A percentile compares a stretch with the other conserved stretches of the same genome.
phyloP scores from a whole-genome alignment of 441 rosid species.

The Bruguiera hainesii region DNA sequence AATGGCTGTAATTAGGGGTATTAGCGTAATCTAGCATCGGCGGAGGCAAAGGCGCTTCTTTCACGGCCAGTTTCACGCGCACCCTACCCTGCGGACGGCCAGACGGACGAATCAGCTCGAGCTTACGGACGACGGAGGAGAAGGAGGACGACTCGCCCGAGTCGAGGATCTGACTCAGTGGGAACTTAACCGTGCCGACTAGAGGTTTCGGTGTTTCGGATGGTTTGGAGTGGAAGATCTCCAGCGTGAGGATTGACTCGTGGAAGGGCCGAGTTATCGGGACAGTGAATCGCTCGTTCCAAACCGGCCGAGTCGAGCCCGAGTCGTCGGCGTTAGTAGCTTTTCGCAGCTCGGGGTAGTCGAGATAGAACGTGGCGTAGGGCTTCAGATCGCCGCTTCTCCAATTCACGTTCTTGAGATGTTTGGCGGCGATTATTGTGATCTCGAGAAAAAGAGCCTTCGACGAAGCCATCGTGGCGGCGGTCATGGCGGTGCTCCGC shows the following conservation, averaged over 20 bases:
- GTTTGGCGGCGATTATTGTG: slow-evolving; percentile 51
- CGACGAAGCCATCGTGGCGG: slow-evolving; percentile 32
- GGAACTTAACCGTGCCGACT: slow-evolving; percentile 54
- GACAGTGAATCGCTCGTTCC: slow-evolving; percentile 51
- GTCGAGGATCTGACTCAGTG: slow-evolving; percentile 44
- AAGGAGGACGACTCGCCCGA: slow-evolving; percentile 39
- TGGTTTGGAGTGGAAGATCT: slow-evolving; percentile 58
- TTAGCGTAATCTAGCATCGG: slow-evolving; percentile 26
- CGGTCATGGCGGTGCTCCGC: slow-evolving; percentile 13
- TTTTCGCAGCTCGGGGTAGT: slow-evolving; percentile 36
- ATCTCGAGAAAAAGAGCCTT: slow-evolving; percentile 44
- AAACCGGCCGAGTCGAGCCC: slow-evolving; percentile 51
- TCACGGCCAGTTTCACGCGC: slow-evolving; percentile 43
- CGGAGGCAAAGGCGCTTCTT: slow-evolving; percentile 33
- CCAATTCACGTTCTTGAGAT: slow-evolving; percentile 80
- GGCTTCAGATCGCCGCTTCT: slow-evolving; percentile 57
- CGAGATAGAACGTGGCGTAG: slow-evolving; percentile 63
- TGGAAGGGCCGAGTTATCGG: slow-evolving; percentile 36
- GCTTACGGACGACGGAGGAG: background rate
- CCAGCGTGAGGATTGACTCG: slow-evolving; percentile 41
- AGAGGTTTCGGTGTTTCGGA: slow-evolving; percentile 57
- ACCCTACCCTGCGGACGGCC: slow-evolving; percentile 72
- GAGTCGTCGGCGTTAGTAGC: slow-evolving; percentile 54
- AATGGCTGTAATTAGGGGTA: slow-evolving; percentile 30
- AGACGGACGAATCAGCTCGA: slow-evolving; percentile 63